Base-by-base conservation (phyloP, 345 rosid genomes). In the Camelina hispida region DNA sequence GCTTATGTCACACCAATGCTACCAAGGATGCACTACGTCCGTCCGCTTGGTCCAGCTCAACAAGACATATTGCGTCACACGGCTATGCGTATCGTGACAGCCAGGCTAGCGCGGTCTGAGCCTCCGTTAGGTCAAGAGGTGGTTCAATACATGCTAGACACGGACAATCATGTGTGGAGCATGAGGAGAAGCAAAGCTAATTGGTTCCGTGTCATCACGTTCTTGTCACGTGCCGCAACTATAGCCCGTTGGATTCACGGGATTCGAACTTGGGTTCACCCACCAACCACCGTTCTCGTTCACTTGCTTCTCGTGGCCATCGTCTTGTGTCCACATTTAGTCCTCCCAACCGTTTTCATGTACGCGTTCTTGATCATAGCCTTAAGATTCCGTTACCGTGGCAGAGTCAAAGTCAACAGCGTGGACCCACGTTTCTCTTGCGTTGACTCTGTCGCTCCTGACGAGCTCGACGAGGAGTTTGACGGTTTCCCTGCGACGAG, bases 101-200 rank as follows among this genome's bases (percentile, higher is more conserved):
- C 87, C 0, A 71, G 98, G 65, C 85, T 91, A 0, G 79, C 87
- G 3, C 69, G 96, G 69, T 91, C 97, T 2, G 97, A 89, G 75
- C 96, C 97, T 7, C 83, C 94, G 0, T 65, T 93, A 62, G 94
- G 97, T 32, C 97, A 86, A 71, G 97, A 91, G 67, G 96, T 91
- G 78, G 98, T 91, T 17, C 97, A 88, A 16, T 89, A 68, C 81
- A 80, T 91, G 93, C 60, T 93, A 28, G 98, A 93, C 48, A 82
- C 84, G 25, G 98, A 93, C 68, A 85, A 88, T 5, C 97, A 91
- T 78, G 80, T 87, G 78, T 93, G 96, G 97, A 93, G 98, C 83
- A 83, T 93, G 96, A 84, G 98, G 75, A 81, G 88, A 65, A 93
- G 94, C 85, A 91, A 91, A 81, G 97, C 94, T 0, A 91, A 93